Base-by-base conservation (phyloP, 2,329 filamentous ascomycete genomes). In the Geosmithia flava region DNA sequence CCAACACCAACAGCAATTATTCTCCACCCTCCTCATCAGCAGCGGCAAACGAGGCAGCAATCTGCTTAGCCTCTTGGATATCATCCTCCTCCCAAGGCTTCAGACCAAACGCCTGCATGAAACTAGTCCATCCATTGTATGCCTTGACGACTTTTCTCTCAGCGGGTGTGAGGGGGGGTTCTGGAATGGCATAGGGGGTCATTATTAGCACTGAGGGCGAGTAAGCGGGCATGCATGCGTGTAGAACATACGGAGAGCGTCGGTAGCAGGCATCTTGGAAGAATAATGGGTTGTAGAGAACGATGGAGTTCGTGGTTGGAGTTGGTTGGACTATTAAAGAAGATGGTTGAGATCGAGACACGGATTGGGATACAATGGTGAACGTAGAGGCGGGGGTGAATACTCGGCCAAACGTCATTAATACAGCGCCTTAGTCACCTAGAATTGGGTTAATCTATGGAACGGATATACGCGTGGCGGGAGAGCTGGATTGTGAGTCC, bases 101-200 rank as follows among this genome's bases (percentile, higher is more conserved):
- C 17, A 52, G 48, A 0, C 45, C 44, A 39, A 48, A 48, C 15
- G 41, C 30, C 3, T 17, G 5, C 48, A 50, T 47, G 27, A 52
- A 52, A 23, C 44, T 37, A 10, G 48, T 47, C 50, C 50, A 52
- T 5, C 50, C 48, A 30, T 48, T 48, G 29, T 52, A 52, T 6
- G 46, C 39, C 46, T 52, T 50, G 48, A 46, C 42, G 20, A 52
- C 33, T 6, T 19, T 41, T 15, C 48, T 43, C 47, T 50, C 50
- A n/a, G 37, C 43, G 15, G 44, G 44, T n/a, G 42, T 50, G 17
- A 52, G 41, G 30, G 50, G 48, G 3, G 50, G 50, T 17, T 50
- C 50, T 52, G 19, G 17, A 20, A 42, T 23, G n/a, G n/a, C n/a
- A n/a, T n/a, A n/a, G n/a, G n/a, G n/a, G n/a, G n/a, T n/a, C n/a